A percentile compares a stretch with the other conserved stretches of the same genome.
Conservation (phyloP, 2,329 filamentous ascomycete species). For the Lecanicillium sp. region DNA sequence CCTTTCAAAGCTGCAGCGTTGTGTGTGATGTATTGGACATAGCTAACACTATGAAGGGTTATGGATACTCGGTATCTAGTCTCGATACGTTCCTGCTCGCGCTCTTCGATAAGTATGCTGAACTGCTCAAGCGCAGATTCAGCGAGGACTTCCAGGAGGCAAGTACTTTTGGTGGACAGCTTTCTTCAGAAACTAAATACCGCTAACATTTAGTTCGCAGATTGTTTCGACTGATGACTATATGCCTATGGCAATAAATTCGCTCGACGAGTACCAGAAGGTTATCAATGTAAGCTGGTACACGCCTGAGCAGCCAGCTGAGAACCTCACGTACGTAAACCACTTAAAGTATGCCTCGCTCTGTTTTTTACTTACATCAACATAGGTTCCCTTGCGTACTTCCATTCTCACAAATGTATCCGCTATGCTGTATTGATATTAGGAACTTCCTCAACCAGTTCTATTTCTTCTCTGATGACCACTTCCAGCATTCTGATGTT, state of each 20-base stretch:
- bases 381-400: conserved; percentile 83
- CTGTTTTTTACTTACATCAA: neutral
- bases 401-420: conserved; percentile 98
- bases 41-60: conserved; percentile 76
- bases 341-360: neutral
- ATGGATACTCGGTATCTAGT: conserved; percentile 76
- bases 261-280: conserved; percentile 84
- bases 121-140: conserved; percentile 82
- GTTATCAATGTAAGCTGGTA: conserved; percentile 97
- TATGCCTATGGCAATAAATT: conserved; percentile 98
- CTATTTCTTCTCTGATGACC: conserved; percentile 94
- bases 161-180: conserved; percentile 9
- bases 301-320: conserved; percentile 66
- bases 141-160: conserved; percentile 94
- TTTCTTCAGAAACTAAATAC: neutral
- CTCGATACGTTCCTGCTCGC: conserved; percentile 81
- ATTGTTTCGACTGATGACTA: conserved; percentile 91
- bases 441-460: conserved; percentile 97
- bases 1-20: too few relatives aligned
- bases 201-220: conserved; percentile 23
- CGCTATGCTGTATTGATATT: conserved; percentile 95
- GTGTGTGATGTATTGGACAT: too few relatives aligned
- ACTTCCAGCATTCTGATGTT: conserved; percentile 81
- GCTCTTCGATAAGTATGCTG: conserved; percentile 89
- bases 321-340: conserved; percentile 61